A percentile compares a stretch with the other conserved stretches of the same genome.
Conservation (phyloP, 805 yeast species). For the Debaryomyces maramus region DNA sequence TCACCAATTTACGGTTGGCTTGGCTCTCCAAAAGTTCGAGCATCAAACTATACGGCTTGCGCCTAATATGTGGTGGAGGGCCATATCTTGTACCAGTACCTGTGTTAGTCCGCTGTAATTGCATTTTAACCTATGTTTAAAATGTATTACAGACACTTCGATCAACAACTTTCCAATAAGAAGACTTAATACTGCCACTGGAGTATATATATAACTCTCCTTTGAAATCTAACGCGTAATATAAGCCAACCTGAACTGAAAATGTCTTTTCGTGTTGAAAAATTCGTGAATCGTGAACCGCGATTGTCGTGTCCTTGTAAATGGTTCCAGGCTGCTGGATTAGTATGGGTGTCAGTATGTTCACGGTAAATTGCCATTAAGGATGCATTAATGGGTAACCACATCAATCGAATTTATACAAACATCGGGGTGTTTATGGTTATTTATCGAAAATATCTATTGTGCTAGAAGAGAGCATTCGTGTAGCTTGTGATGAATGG, state of each 20-base stretch:
- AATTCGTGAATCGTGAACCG: slow-evolving; percentile 1
- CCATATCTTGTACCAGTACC: slow-evolving; percentile 17
- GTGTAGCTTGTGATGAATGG: too few species aligned
- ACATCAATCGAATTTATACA: too few species aligned
- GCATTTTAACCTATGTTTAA: slow-evolving; percentile 1
- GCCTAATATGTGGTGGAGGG: slow-evolving; percentile 29
- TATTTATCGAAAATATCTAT: too few species aligned
- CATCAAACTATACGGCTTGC: slow-evolving; percentile 39
- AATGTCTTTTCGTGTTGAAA: not conserved
- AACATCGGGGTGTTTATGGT: too few species aligned
- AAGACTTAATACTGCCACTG: not conserved
- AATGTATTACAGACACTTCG: not conserved
- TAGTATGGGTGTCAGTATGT: not conserved
- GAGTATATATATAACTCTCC: not conserved
- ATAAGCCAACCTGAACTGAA: not conserved
- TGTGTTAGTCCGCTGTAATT: slow-evolving; percentile 2
- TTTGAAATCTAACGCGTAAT: not conserved
- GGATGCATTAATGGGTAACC: too few species aligned
- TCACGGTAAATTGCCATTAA: too few species aligned
- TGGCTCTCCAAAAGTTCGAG: slow-evolving; percentile 50
- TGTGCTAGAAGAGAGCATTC: too few species aligned
- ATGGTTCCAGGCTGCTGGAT: not conserved
- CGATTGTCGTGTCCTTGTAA: not conserved
- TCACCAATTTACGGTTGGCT: slow-evolving; percentile 41
- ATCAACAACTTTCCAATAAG: too few species aligned